These are phyloP conservation scores for Suillus alpinus DNA, from an alignment of 768 basidiomycete species.

Conservation along the genomic window DNA sequence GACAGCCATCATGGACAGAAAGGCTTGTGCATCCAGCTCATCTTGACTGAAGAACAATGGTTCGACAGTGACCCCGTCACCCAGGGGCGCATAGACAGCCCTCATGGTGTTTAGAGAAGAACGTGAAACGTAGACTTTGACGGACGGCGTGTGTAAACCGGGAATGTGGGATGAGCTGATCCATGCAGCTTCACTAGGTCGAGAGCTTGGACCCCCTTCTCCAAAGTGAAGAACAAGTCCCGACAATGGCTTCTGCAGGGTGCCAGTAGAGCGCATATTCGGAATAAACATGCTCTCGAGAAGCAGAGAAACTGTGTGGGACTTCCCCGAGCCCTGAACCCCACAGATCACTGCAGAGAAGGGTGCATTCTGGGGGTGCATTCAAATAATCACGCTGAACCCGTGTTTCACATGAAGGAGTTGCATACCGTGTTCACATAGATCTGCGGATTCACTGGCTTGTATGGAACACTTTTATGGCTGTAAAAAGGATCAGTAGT, in stretches of 20 bases:
- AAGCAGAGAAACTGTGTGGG: constrained; percentile 66
- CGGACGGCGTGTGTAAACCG: constrained; percentile 27
- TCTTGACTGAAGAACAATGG: constrained; percentile 53
- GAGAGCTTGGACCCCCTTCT: constrained; percentile 55
- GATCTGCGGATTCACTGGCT: constrained; percentile 46
- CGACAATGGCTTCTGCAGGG: constrained; percentile 49
- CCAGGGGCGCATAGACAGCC: constrained; percentile 52
- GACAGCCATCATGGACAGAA: constrained; percentile 74
- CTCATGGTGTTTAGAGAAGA: constrained; percentile 62
- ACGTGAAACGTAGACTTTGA: constrained; percentile 55
- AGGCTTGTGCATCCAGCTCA: constrained; percentile 67
- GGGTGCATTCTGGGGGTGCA: constrained; percentile 62
- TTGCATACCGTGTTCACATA: constrained; percentile 64
- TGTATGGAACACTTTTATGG: constrained; percentile 28
- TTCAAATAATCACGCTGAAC: constrained; percentile 1
- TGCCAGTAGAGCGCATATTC: constrained; percentile 46
- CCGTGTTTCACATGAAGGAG: background rate
- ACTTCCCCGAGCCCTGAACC: constrained; percentile 76
- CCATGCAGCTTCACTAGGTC: constrained; percentile 70
- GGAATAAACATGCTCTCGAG: constrained; percentile 71
- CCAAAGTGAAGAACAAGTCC: constrained; percentile 71
- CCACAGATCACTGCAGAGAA: constrained; percentile 77
- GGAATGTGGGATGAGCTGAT: constrained; percentile 40
- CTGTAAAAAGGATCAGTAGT: constrained; percentile 19
- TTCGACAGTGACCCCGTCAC: constrained; percentile 46